phyloP scores from a whole-genome alignment of 2,329 filamentous ascomycete species.

The Geoglossum cookeanum region DNA sequence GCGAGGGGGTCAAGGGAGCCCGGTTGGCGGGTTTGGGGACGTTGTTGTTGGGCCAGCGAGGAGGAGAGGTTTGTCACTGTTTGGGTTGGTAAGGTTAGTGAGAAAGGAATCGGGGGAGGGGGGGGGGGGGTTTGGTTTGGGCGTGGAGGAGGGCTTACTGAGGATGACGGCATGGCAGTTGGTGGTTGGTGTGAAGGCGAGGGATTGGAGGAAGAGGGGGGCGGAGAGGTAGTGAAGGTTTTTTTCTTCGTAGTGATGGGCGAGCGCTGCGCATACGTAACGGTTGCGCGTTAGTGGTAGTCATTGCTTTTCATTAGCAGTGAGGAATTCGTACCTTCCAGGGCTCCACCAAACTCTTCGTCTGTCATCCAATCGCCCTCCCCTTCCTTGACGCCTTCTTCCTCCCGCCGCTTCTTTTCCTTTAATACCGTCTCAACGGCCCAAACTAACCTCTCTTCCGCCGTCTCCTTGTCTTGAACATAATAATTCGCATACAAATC shows the following conservation, averaged over 20 bases:
- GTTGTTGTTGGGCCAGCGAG: slow-evolving; percentile 50
- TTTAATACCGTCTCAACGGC: slow-evolving; percentile 62
- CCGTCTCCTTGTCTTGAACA: slow-evolving; percentile 51
- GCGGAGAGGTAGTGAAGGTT: slow-evolving; percentile 64
- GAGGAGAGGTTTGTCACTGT: slow-evolving; percentile 64
- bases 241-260: slow-evolving; percentile 52
- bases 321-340: slow-evolving; percentile 36
- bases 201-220: slow-evolving; percentile 70
- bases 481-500: slow-evolving; percentile 64
- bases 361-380: slow-evolving; percentile 53
- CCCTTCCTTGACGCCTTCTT: slow-evolving; percentile 47
- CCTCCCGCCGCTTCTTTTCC: slow-evolving; percentile 50
- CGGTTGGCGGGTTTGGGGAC: slow-evolving; percentile 19
- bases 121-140: neutral
- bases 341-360: slow-evolving; percentile 51
- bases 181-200: slow-evolving; percentile 43
- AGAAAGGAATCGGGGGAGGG: no score
- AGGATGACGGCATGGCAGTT: slow-evolving; percentile 65
- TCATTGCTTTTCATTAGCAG: neutral
- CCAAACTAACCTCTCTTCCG: slow-evolving; percentile 59
- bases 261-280: slow-evolving; percentile 40
- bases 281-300: neutral
- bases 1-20: slow-evolving; percentile 42
- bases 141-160: slow-evolving; percentile 31
- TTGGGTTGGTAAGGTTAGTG: no score